These are phyloP conservation scores for Chaetomium cochliodes DNA, from an alignment of 495 filamentous ascomycete species.

Conservation along the genomic window DNA sequence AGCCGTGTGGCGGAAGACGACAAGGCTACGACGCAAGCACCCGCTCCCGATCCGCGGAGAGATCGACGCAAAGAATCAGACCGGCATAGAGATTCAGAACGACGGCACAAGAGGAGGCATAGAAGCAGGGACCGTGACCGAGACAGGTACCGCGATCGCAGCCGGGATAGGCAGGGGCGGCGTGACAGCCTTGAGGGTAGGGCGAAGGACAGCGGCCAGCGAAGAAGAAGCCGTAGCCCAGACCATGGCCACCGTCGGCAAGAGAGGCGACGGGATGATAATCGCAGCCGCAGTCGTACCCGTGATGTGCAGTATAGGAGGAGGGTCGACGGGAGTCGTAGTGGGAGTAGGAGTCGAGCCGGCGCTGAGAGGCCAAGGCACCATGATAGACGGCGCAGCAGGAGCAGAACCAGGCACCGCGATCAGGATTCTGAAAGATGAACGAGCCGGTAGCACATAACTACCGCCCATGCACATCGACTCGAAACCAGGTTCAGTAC, in stretches of 20 bases:
- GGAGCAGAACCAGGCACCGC: conserved; percentile 22
- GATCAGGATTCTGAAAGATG: conserved; percentile 1
- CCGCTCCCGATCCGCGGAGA: conserved; percentile 28
- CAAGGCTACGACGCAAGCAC: conserved; percentile 17
- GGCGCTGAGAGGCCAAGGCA: conserved; percentile 14
- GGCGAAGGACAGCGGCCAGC: conserved; percentile 17
- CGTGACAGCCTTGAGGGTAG: conserved; percentile 19
- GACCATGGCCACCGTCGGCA: conserved; percentile 19
- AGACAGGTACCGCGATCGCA: conserved; percentile 35
- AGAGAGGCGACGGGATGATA: conserved; percentile 20
- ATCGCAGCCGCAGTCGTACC: conserved; percentile 19
- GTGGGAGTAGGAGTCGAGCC: conserved; percentile 33
- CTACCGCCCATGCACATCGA: not conserved
- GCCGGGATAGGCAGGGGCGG: conserved; percentile 41
- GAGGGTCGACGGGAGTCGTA: conserved; percentile 22
- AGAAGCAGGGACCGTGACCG: conserved; percentile 25
- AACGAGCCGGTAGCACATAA: not conserved
- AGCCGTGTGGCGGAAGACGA: conserved; percentile 17
- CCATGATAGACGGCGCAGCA: conserved; percentile 25
- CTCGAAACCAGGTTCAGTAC: too few relatives aligned
- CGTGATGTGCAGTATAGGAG: conserved; percentile 17
- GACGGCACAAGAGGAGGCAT: conserved; percentile 22
- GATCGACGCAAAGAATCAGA: conserved; percentile 40
- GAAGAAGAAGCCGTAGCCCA: conserved; percentile 36
- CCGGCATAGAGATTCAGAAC: conserved; percentile 34